Evolutionary conservation across 768 basidiomycete species (phyloP), one percentile per base, ranked within the genome.

Genomic region (Lactarius akahatsu): DNA sequence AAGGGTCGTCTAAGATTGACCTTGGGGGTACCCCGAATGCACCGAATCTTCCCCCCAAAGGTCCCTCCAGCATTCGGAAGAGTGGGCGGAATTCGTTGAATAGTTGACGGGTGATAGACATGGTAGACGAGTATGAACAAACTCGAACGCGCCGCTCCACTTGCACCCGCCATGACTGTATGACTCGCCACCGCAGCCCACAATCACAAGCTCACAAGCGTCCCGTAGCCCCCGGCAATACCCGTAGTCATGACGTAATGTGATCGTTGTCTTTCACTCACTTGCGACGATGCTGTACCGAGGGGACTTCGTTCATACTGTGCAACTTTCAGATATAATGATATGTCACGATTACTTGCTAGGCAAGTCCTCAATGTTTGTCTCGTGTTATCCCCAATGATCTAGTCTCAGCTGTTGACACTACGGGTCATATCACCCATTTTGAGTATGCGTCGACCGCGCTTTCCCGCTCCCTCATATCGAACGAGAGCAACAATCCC

Each of bases 31-130:
- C 67, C 56, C 74, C 76, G 57, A 67, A 72, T 20, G 73, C 69
- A 41, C 72, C 55, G 9, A 77, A 73, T 30, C 69, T 65, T 26
- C 83, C 81, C 0, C 77, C 73, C 4, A 91, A 73, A 8, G 90
- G 90, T 70, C 91, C 89, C 38, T 92, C 90, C 54, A 92, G 79
- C 80, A 90, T 79, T 60, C 87, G 88, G 77, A 92, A 88, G 62
- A 92, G 74, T 38, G 90, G 90, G 60, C 88, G 84, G 71, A 90
- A 81, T 75, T 92, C 91, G 70, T 83, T 84, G 67, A 91, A 70
- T 65, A 90, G 78, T 62, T 83, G 81, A 70, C 88, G 88, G 69
- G 82, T 76, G 69, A 90, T 79, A 63, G 89, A 90, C 89, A 90
- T 90, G 58, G 60, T 74, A 61, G 50, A 23, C 23, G 7, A 52